These are phyloP conservation scores for Saccharomycopsis oosterbeekiorum DNA, from an alignment of 805 yeast species.

Conservation along the genomic window DNA sequence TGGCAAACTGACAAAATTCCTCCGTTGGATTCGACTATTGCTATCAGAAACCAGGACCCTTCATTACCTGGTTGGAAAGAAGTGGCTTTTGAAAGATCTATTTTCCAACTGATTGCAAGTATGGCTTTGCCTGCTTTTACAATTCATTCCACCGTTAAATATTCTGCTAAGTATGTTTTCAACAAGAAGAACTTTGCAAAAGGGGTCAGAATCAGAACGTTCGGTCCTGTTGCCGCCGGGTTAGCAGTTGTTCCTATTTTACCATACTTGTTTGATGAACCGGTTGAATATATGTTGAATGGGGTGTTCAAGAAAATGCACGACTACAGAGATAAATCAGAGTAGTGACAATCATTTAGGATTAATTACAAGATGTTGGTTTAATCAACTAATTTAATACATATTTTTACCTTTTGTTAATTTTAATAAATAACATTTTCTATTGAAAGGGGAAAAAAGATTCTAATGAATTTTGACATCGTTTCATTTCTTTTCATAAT, in stretches of 20 bases:
- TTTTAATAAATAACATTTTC: neutral
- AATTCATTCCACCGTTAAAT: conserved; percentile 65
- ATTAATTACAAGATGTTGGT: neutral
- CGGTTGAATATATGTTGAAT: conserved; percentile 64
- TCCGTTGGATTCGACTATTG: conserved; percentile 29
- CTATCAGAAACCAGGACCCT: conserved; percentile 26
- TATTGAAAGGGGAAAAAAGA: neutral
- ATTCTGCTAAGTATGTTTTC: conserved; percentile 48
- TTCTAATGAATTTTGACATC: neutral
- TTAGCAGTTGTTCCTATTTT: conserved; percentile 65
- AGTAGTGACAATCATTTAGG: neutral
- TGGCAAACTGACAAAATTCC: conserved; percentile 43
- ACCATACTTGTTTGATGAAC: conserved; percentile 75
- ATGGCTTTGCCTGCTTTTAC: conserved; percentile 87
- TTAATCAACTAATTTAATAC: too few relatives aligned
- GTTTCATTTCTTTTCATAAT: too few relatives aligned
- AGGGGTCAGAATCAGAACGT: conserved; percentile 37
- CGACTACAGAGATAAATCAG: neutral
- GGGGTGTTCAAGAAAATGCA: conserved; percentile 32
- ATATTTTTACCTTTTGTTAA: too few relatives aligned
- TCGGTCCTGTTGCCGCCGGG: conserved; percentile 76
- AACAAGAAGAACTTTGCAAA: conserved; percentile 38
- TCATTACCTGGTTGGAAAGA: conserved; percentile 58
- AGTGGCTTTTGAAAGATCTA: conserved; percentile 57
- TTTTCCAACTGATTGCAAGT: conserved; percentile 72